Base-by-base conservation (phyloP, 2,329 filamentous ascomycete genomes). In the Fusarium xyrophilum region DNA sequence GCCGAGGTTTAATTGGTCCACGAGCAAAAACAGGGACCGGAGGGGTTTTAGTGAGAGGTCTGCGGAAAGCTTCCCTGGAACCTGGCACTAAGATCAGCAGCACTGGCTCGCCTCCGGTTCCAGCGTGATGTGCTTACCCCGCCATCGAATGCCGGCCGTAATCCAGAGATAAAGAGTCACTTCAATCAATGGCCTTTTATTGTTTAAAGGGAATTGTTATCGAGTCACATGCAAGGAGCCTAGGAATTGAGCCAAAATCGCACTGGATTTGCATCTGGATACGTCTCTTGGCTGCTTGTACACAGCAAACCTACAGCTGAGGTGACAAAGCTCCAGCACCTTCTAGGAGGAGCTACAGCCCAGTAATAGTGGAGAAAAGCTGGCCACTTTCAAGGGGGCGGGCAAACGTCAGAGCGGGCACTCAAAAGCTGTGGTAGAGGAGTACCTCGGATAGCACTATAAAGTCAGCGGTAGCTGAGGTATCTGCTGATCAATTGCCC, bases 291-390 rank as follows among this genome's bases (percentile, higher is more conserved):
- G 21, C 36, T 55, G 32, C 47, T 57, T 23, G 36, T 46, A 32
- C 32, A 30, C 42, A 36, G 38, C 38, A 21, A 50, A 40, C 44
- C 55, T 38, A 55, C 46, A 65, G 39, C 47, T 35, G 47, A 57
- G 56, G 60, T 56, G 54, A 70, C 56, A 67, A 61, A 69, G 63
- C 67, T 65, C 67, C 56, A 70, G 67, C 52, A 70, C 48, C 44
- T 70, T 70, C 67, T 59, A 70, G 60, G 60, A 70, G 67, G 60
- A 70, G 67, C 68, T 71, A 55, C 61, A 70, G 68, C 68, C 51
- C 52, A 61, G 60, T 59, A 71, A 69, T 46, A 71, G 68, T 69
- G 68, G 68, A 46, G 68, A 69, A 43, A 44, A 36, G 64, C 67
- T 40, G 58, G 40, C 48, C 59, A 38, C 38, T 36, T 54, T 56